These are phyloP conservation scores for Aspergillus sclerotioniger DNA, from an alignment of 495 filamentous ascomycete genomes.

Conservation along the genomic window DNA sequence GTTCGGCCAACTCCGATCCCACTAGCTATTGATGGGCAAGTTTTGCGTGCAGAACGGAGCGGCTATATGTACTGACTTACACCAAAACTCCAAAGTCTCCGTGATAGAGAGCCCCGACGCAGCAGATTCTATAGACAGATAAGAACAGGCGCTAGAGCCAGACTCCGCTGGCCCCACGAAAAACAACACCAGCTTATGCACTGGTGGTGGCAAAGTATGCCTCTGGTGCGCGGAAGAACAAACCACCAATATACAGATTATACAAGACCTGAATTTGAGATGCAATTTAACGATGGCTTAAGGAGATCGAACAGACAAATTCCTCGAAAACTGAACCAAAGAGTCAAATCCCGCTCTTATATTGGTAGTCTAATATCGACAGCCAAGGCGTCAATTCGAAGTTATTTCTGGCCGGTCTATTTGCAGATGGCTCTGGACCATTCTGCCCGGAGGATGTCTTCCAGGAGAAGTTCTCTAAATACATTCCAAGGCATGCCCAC, in stretches of 20 bases:
- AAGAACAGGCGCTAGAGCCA: background rate
- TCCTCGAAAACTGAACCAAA: background rate
- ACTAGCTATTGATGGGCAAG: background rate
- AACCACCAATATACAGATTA: background rate
- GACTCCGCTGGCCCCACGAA: background rate
- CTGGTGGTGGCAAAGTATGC: slow-evolving; percentile 21
- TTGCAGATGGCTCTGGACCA: slow-evolving; percentile 12
- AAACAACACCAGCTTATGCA: background rate
- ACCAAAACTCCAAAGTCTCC: too few species aligned
- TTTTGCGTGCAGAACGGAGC: background rate
- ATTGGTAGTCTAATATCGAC: slow-evolving; percentile 34
- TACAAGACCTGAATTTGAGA: background rate
- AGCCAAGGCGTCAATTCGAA: slow-evolving; percentile 34
- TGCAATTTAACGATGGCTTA: background rate
- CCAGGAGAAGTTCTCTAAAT: slow-evolving; percentile 17
- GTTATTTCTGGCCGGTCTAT: slow-evolving; percentile 25
- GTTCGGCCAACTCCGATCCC: background rate
- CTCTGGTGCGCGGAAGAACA: slow-evolving; percentile 23
- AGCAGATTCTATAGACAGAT: too few species aligned
- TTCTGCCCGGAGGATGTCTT: slow-evolving; percentile 19
- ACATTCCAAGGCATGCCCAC: slow-evolving; percentile 27
- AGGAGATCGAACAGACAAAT: background rate
- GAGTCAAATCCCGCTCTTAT: slow-evolving; percentile 25
- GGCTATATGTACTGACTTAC: too few species aligned
- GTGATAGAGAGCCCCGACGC: background rate